Conservation (phyloP, 148 eudicot species). For the Rhododendron ovatum region DNA sequence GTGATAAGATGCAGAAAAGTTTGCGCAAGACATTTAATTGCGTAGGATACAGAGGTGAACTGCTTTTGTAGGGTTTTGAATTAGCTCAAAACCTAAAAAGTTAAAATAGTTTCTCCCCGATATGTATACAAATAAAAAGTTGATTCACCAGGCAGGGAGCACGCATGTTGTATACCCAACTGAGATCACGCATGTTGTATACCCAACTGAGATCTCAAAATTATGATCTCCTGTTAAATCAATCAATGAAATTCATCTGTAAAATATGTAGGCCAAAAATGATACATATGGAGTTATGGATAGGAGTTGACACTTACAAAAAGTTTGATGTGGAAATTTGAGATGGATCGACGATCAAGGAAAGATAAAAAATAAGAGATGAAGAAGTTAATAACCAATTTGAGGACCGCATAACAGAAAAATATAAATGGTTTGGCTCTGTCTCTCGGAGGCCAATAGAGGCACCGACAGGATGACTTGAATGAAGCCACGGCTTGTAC, state of each 20-base stretch:
- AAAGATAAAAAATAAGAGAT: not conserved
- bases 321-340: not conserved
- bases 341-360: not conserved
- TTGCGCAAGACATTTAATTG: not conserved
- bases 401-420: not conserved
- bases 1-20: not conserved
- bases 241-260: not conserved
- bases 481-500: not conserved
- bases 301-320: not conserved
- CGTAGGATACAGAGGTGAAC: not conserved
- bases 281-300: not conserved
- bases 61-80: not conserved
- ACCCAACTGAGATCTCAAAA: not conserved
- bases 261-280: not conserved
- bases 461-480: not conserved
- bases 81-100: not conserved
- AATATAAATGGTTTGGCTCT: not conserved
- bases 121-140: not conserved
- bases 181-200: not conserved
- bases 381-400: not conserved
- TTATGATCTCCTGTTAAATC: not conserved
- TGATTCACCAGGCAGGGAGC: not conserved
- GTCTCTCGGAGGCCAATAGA: not conserved
- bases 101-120: not conserved
- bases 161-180: not conserved